Base-by-base conservation (phyloP, 352 stramenopile genomes). In the Pythium grandisporangium region DNA sequence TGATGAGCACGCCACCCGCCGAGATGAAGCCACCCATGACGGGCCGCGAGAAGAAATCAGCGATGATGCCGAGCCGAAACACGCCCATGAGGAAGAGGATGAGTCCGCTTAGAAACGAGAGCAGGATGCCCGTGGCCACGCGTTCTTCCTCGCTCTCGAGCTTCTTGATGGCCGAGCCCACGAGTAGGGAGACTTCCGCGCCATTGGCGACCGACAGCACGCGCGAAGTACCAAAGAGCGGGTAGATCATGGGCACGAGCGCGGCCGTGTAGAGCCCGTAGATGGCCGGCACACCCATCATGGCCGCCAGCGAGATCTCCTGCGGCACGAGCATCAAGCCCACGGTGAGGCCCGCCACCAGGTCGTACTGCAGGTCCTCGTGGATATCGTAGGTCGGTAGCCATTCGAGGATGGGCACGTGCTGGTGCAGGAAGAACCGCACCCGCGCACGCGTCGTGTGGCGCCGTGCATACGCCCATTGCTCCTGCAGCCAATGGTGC, bases 21-120 rank as follows among this genome's bases (percentile, higher is more conserved):
- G 76, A 90, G 32, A 92, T 93, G 55, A 97, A 97, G 33, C 87
- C 86, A 13, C 77, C 85, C 54, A 96, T 78, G 42, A 97, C 85
- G 6, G 88, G 81, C 29, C 93, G 69, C 6, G 76, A 89, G 47
- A 96, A 77, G 48, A 97, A 95, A 30, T 87, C 81, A 20, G 80
- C 82, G 29, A 97, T 57, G 39, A 94, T 78, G 17, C 84, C 79
- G 24, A 94, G 67, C 2, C 64, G 63, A 17, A 91, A 68, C n/a
- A 95, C 26, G 43, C 85, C 77, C 66, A 95, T 82, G 17, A 69
- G 37, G 19, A 95, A 55, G 36, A 94, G 66, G 45, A 85, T 61
- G 20, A 84, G 19, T 2, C 84, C 84, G 24, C 70, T 68, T 29
- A 94, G 53, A 47, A 97, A 91, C 46, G 66, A 63, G 6, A 77